Percentiles rank a stretch among this genome's conserved stretches.
These are phyloP conservation scores for Trametes gibbosa DNA, from an alignment of 768 basidiomycete species.

Conservation along the genomic window DNA sequence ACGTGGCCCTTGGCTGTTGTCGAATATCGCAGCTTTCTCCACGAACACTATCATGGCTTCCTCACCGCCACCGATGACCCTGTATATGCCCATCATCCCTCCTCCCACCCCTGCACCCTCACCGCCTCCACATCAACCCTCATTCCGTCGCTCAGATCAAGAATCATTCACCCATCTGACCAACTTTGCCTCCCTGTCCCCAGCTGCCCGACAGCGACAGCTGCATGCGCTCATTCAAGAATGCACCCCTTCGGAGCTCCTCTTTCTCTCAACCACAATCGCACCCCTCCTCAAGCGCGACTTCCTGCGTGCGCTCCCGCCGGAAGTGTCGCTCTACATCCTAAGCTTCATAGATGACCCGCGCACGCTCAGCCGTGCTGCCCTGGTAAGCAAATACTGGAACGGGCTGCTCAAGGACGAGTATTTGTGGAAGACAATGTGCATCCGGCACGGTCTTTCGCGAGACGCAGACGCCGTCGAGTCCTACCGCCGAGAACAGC, in stretches of 20 bases:
- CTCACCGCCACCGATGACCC: constrained; percentile 24
- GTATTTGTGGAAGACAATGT: constrained; percentile 78
- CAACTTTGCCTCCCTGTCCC: constrained; percentile 36
- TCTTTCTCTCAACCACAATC: constrained; percentile 64
- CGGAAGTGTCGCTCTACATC: constrained; percentile 74
- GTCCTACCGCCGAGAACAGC: constrained; percentile 29
- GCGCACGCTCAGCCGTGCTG: constrained; percentile 62
- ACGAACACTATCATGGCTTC: constrained; percentile 9
- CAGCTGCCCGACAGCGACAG: constrained; percentile 47
- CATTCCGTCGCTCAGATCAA: constrained; percentile 20
- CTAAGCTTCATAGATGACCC: constrained; percentile 77
- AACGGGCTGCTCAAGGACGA: constrained; percentile 67
- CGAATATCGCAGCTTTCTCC: no score
- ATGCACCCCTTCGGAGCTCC: constrained; percentile 60
- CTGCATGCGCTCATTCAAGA: constrained; percentile 49
- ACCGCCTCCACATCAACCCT: constrained; percentile 36
- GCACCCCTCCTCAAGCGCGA: constrained; percentile 64
- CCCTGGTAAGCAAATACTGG: constrained; percentile 75
- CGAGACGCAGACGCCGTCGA: constrained; percentile 25
- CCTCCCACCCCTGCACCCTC: constrained; percentile 66
- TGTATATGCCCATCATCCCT: constrained; percentile 53
- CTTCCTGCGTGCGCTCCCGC: constrained; percentile 40
- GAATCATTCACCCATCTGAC: constrained; percentile 8
- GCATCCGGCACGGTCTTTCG: constrained; percentile 51
- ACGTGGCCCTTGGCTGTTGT: no score